Base-by-base conservation (phyloP, 768 basidiomycete species). In the Suillus cothurnatus region DNA sequence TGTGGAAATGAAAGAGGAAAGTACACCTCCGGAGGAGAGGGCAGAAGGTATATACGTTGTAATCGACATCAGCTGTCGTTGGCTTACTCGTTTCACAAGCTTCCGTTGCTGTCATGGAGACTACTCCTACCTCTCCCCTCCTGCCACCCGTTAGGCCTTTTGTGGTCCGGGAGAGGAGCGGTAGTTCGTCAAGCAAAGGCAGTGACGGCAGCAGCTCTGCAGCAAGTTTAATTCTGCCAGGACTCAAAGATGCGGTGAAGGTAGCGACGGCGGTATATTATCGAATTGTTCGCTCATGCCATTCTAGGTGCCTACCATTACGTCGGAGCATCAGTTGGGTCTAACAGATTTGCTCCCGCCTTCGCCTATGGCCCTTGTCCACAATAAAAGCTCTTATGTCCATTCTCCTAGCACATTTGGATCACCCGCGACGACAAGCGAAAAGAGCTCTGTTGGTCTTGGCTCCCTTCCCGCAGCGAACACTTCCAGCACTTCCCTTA, bases 201-300 rank as follows among this genome's bases (percentile, higher is more conserved):
- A 73, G 81, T 63, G 72, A 81, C n/a, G 73, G 71, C 17, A 68
- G 70, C 61, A 71, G 63, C 62, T 72, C 73, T 21, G 57, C 70
- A 52, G 70, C 70, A 63, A 71, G 71, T 62, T 68, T 80, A 43
- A 78, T 80, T 31, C 76, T 87, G 0, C 88, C 89, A 2, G 89
- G 86, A 4, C 77, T 92, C 38, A 91, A 88, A 71, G 90, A 93
- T 71, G 88, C 90, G 21, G 75, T 92, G 32, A 92, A 91, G 85
- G 90, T 88, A 73, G 58, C 26, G 31, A n/a, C 26, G 21, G 56
- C 38, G 26, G 34, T 49, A 57, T 39, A n/a, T 49, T 32, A 43
- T 38, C 7, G 23, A 36, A 15, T 63, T 23, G 28, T 65, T 38
- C 19, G 43, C 41, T 34, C 41, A 41, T 55, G 45, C 58, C 50